phyloP scores from a whole-genome alignment of 352 stramenopile genomes.

The Phytophthora multivora region DNA sequence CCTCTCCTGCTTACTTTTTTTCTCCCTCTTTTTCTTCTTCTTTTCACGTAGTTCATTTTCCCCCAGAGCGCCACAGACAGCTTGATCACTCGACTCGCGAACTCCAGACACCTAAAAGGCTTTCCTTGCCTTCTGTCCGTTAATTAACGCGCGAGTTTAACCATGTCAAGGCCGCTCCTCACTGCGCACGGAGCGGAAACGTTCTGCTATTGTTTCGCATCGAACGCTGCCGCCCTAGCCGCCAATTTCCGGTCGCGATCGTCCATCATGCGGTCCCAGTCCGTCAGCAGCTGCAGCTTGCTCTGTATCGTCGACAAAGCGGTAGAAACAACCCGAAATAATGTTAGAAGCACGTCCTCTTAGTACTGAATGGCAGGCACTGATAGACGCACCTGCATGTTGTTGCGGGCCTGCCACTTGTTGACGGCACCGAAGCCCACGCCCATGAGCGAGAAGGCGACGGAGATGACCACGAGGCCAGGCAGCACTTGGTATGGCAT shows the following conservation, averaged over 20 bases:
- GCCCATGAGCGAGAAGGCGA: slow-evolving; percentile 83
- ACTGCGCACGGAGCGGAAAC: background rate
- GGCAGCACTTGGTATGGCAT: slow-evolving; percentile 90
- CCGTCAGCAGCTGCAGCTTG: slow-evolving; percentile 78
- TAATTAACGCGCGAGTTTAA: background rate
- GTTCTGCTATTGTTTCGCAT: slow-evolving; percentile 37
- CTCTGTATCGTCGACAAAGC: slow-evolving; percentile 37
- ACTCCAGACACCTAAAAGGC: background rate
- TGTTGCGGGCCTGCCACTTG: slow-evolving; percentile 69
- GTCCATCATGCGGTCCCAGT: slow-evolving; percentile 87
- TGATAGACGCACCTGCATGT: slow-evolving; percentile 62
- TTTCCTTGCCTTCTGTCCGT: too few relatives aligned
- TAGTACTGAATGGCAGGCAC: background rate
- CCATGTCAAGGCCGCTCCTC: slow-evolving; percentile 7
- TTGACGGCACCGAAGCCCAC: slow-evolving; percentile 73
- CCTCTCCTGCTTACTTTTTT: slow-evolving; percentile 21
- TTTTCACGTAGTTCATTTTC: slow-evolving; percentile 18
- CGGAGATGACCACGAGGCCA: slow-evolving; percentile 75
- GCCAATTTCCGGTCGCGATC: slow-evolving; percentile 74
- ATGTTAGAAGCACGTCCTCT: slow-evolving; percentile 4
- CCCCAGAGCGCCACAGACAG: slow-evolving; percentile 5
- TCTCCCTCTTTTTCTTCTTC: slow-evolving; percentile 13
- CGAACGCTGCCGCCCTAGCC: slow-evolving; percentile 40
- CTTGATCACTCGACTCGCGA: background rate
- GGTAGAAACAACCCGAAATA: background rate